A percentile compares a stretch with the other conserved stretches of the same genome.
Conservation (phyloP, 257 asterid species). For the Solanum virginianum region DNA sequence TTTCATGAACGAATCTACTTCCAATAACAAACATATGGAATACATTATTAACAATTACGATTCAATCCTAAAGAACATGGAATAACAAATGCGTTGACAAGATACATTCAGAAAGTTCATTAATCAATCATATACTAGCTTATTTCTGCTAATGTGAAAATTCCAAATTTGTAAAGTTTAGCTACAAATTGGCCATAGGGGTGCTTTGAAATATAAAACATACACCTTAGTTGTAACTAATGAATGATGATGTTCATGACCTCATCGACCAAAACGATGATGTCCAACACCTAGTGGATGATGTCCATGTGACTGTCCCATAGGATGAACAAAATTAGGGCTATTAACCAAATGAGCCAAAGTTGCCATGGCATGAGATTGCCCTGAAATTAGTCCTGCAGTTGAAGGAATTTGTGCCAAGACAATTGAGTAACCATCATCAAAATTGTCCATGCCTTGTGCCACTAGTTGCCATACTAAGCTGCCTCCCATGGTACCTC, state of each 20-base stretch:
- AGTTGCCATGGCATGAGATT: conserved; percentile 13
- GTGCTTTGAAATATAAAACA: background rate
- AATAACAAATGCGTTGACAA: background rate
- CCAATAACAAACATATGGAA: background rate
- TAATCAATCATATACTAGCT: background rate
- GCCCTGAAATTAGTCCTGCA: conserved; percentile 16
- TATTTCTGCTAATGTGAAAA: background rate
- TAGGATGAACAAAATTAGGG: background rate
- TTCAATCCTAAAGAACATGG: background rate
- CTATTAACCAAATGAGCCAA: background rate
- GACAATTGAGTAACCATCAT: conserved; percentile 42
- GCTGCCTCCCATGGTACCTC: conserved; percentile 47
- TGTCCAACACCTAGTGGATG: background rate
- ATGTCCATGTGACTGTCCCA: background rate
- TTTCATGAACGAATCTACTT: background rate
- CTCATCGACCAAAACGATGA: background rate
- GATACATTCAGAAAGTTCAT: background rate
- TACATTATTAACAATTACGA: background rate
- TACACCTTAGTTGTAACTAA: background rate
- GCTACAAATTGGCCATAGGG: background rate
- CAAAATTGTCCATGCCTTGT: conserved; percentile 34
- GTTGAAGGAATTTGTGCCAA: conserved; percentile 40
- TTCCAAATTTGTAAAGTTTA: background rate
- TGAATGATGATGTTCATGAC: background rate
- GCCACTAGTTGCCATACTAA: conserved; percentile 58